Conservation (phyloP, 164 flowering plant genomes). For the Magnolia changhungtana region DNA sequence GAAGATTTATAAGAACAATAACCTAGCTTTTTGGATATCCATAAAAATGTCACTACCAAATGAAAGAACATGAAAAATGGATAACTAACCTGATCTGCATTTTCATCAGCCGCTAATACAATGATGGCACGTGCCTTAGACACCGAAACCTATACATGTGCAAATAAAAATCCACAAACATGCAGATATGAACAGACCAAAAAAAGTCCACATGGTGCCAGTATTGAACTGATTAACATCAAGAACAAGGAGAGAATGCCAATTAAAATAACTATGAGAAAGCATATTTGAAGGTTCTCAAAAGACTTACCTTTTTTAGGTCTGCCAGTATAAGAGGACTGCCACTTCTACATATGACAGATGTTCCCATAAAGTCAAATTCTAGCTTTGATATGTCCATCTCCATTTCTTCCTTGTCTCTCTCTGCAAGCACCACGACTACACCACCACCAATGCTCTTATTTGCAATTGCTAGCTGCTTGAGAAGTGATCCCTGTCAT, state of each 20-base stretch:
- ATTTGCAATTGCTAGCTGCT: conserved; percentile 94
- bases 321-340: conserved; percentile 95
- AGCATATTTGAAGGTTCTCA: not conserved
- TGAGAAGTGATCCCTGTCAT: conserved; percentile 84
- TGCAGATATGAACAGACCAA: not conserved
- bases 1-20: conserved; percentile 2
- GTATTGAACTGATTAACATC: not conserved
- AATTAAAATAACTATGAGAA: not conserved
- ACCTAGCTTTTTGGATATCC: not conserved
- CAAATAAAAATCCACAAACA: not conserved
- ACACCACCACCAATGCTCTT: conserved; percentile 92
- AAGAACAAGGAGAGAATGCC: not conserved
- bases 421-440: conserved; percentile 90
- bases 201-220: not conserved
- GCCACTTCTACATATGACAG: conserved; percentile 94
- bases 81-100: conserved; percentile 77
- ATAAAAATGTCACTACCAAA: not conserved
- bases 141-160: conserved; percentile 67
- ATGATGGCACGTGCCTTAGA: conserved; percentile 92
- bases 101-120: conserved; percentile 89
- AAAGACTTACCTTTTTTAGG: conserved; percentile 63
- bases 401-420: conserved; percentile 98
- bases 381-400: conserved; percentile 87
- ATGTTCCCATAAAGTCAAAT: conserved; percentile 89
- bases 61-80: not conserved